phyloP scores from a whole-genome alignment of 176 grass and related monocot genomes.

The Canna indica region DNA sequence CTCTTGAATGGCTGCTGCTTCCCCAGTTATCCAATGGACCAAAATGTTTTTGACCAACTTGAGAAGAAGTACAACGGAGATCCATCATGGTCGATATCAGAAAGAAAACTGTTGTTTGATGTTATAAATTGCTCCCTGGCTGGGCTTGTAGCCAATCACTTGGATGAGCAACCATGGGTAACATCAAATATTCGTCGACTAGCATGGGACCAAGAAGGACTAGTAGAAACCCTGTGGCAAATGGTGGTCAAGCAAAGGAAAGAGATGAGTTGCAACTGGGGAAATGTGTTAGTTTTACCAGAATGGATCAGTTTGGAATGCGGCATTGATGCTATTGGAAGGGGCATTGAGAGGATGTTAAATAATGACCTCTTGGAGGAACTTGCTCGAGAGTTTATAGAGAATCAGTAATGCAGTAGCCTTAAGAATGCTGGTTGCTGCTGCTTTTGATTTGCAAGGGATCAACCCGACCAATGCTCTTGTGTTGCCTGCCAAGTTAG shows the following conservation, averaged over 20 bases:
- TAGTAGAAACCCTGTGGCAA: slow-evolving; percentile 35
- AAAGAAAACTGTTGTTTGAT: slow-evolving; percentile 62
- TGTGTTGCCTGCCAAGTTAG: too few species aligned
- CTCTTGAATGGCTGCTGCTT: slow-evolving; percentile 12
- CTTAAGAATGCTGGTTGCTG: too few species aligned
- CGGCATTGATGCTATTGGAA: slow-evolving; percentile 17
- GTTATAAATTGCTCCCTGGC: slow-evolving; percentile 33
- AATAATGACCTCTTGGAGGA: slow-evolving; percentile 35
- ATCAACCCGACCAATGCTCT: too few species aligned
- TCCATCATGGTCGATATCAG: slow-evolving; percentile 42
- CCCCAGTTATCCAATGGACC: slow-evolving; percentile 31
- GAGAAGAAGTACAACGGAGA: slow-evolving; percentile 48
- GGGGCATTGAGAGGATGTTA: slow-evolving; percentile 32
- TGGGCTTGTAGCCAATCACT: slow-evolving; percentile 22
- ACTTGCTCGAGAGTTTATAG: slow-evolving; percentile 15
- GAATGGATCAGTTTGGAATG: slow-evolving; percentile 24
- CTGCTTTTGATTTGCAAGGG: too few species aligned
- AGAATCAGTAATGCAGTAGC: neutral
- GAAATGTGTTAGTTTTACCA: slow-evolving; percentile 17
- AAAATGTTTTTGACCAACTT: slow-evolving; percentile 38
- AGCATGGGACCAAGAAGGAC: slow-evolving; percentile 7
- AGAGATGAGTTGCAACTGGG: slow-evolving; percentile 6
- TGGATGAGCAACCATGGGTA: slow-evolving; percentile 16
- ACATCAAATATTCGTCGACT: slow-evolving; percentile 12
- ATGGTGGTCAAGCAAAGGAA: slow-evolving; percentile 22